A percentile compares a stretch with the other conserved stretches of the same genome.
Conservation (phyloP, 177 flowering plant species). For the Vitis hybrid region DNA sequence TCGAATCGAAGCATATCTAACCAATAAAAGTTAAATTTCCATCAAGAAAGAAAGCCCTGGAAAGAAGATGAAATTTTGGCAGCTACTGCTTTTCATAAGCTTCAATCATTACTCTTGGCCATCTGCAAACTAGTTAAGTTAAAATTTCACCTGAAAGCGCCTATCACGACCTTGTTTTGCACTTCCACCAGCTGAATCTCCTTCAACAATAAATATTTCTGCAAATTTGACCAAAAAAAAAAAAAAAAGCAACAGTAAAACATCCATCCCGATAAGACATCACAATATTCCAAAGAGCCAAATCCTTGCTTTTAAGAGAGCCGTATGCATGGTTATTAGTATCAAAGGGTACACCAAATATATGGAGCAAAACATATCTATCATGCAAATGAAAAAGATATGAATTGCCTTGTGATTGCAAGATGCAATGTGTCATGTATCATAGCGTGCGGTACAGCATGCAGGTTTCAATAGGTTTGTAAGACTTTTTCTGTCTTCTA, state of each 20-base stretch:
- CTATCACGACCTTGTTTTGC: slow-evolving; percentile 99
- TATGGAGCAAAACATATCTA: too few species aligned
- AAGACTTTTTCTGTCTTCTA: too few species aligned
- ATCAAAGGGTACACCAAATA: background rate
- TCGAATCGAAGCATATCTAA: too few species aligned
- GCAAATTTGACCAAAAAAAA: slow-evolving; percentile 17
- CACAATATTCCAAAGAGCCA: background rate
- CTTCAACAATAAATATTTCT: slow-evolving; percentile 99
- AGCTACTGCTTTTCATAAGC: background rate
- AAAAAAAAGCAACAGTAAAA: background rate
- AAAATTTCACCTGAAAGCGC: slow-evolving; percentile 78
- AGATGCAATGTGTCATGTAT: too few species aligned
- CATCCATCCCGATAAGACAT: background rate
- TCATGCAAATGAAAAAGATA: too few species aligned
- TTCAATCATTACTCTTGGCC: background rate
- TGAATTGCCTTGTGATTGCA: too few species aligned
- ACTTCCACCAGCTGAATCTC: slow-evolving; percentile 99
- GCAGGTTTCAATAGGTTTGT: too few species aligned
- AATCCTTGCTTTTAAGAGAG: background rate
- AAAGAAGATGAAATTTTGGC: too few species aligned
- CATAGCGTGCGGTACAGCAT: too few species aligned
- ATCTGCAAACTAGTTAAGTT: background rate
- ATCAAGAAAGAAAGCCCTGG: background rate
- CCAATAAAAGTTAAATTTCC: too few species aligned
- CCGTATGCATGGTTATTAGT: background rate